Base-by-base conservation (phyloP, 129 eudicot genomes). In the Tagetes patula region DNA sequence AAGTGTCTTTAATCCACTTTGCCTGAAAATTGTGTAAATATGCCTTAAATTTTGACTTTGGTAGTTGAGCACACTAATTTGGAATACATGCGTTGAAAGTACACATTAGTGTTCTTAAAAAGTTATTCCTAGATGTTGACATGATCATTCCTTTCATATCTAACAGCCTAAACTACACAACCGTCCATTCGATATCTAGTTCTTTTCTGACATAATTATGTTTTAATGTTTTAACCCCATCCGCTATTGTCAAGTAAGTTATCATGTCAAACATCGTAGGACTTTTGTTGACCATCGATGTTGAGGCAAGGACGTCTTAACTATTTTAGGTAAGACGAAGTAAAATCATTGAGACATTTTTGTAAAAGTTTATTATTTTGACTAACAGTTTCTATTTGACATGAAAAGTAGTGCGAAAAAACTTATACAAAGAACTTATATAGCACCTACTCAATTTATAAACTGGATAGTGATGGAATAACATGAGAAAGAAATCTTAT, bases 61-160 rank as follows among this genome's bases (percentile, higher is more conserved):
- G 62, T 71, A 47, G 81, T 52, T 66, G 82, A 72, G 82, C 82
- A 79, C 82, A 79, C 74, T 20, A 43, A 55, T 65, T 45, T 79
- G 14, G 82, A 79, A 72, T 72, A 41, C 27, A 55, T 54, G 46
- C 67, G 54, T 72, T 45, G 56, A 71, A 72, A 65, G 74, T 65
- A 71, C 8, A 65, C 68, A 47, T 53, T 72, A 54, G 78, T 72
- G 82, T 79, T 55, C 74, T 43, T 32, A 71, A 55, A 60, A 10
- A 59, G 50, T 10, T 34, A 70, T 70, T 27, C 43, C 6, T 65
- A 65, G 72, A 79, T 65, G 74, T 79, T 72, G 69, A 79, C 59
- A 64, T 77, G 50, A 31, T 49, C 65, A 67, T 43, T 68, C 71
- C 67, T 52, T 34, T 55, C 14, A 43, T 71, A 78, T 52, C 65